These are phyloP conservation scores for Colletotrichum sansevieriae DNA, from an alignment of 2,329 filamentous ascomycete genomes.

Conservation along the genomic window DNA sequence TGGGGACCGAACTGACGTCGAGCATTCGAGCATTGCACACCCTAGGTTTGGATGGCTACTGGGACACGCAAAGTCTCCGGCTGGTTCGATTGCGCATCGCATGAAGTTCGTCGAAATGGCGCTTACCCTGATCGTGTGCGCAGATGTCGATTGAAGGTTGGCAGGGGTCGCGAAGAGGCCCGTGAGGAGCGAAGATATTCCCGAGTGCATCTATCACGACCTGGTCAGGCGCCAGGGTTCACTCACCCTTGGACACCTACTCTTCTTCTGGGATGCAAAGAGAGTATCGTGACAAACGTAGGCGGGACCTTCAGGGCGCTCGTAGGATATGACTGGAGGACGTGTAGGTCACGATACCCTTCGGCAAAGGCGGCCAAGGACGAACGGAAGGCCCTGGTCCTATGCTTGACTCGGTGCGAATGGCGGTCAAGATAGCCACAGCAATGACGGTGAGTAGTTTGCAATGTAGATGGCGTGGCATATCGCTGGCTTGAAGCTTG, in stretches of 20 bases:
- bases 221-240: slow-evolving; percentile 27
- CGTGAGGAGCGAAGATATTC: slow-evolving; percentile 50
- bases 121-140: slow-evolving; percentile 38
- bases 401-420: slow-evolving; percentile 32
- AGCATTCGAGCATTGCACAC: background rate
- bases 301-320: background rate
- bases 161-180: slow-evolving; percentile 48
- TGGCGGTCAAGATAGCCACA: slow-evolving; percentile 32
- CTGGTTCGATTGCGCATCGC: slow-evolving; percentile 47
- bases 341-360: slow-evolving; percentile 7
- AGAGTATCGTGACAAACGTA: slow-evolving; percentile 6
- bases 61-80: slow-evolving; percentile 44
- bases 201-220: slow-evolving; percentile 44
- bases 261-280: background rate
- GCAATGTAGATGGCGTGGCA: slow-evolving; percentile 12
- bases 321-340: background rate
- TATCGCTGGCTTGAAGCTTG: too few relatives aligned
- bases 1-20: slow-evolving; percentile 6
- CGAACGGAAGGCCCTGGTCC: background rate
- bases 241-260: background rate
- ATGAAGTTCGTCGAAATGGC: slow-evolving; percentile 47
- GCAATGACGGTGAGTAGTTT: slow-evolving; percentile 8
- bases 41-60: background rate
- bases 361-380: slow-evolving; percentile 21
- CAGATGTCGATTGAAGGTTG: slow-evolving; percentile 24